Conservation (phyloP, 306 rosid genomes). For the Prunus mongolica region DNA sequence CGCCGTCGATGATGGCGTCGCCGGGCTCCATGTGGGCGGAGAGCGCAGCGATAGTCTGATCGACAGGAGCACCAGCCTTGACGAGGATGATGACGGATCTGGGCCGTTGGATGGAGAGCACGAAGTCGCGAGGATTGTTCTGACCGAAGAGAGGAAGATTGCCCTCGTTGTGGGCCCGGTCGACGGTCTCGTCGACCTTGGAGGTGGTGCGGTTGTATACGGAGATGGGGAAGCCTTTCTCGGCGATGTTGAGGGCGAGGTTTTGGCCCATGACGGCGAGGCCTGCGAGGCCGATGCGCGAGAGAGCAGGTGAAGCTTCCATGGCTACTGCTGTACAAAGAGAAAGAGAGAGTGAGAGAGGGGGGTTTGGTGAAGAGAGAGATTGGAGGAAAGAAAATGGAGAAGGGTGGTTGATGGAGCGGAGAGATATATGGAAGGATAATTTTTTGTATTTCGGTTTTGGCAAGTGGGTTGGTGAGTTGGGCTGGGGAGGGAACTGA, state of each 20-base stretch:
- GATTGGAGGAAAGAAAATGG: neutral
- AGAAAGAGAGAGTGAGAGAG: neutral
- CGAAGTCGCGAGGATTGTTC: conserved; percentile 72
- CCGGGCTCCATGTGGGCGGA: conserved; percentile 79
- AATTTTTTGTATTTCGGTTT: neutral
- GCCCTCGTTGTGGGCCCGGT: conserved; percentile 71
- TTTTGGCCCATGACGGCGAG: conserved; percentile 99
- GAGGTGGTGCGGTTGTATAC: conserved; percentile 88
- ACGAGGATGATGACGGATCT: conserved; percentile 91
- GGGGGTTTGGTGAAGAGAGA: neutral
- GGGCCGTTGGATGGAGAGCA: conserved; percentile 78
- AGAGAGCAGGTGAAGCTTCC: conserved; percentile 63
- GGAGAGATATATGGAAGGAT: neutral
- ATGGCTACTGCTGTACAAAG: conserved; percentile 14
- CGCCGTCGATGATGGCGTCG: conserved; percentile 82
- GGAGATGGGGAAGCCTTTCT: conserved; percentile 93
- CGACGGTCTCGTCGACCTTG: conserved; percentile 84
- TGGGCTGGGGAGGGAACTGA: conserved; percentile 4
- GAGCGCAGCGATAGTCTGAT: conserved; percentile 78
- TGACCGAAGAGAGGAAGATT: conserved; percentile 65
- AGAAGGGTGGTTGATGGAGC: neutral
- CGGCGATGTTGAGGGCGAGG: conserved; percentile 92
- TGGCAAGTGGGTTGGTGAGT: neutral
- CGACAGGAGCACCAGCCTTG: conserved; percentile 91
- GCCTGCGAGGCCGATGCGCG: conserved; percentile 90